Conservation (phyloP, 2,329 filamentous ascomycete species). For the Fusarium pseudonygamai region DNA sequence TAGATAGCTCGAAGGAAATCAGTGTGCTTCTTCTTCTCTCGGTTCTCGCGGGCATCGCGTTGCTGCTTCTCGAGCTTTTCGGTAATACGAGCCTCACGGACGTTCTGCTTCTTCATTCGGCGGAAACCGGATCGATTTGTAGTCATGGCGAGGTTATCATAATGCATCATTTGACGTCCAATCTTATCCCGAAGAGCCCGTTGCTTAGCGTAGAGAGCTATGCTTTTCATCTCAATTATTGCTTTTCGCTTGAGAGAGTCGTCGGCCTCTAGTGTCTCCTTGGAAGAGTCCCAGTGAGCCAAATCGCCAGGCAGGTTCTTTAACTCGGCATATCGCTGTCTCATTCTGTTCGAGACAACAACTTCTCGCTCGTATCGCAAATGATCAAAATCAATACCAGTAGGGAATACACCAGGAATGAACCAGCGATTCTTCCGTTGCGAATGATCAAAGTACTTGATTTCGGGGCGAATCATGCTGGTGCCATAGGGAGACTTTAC, state of each 20-base stretch:
- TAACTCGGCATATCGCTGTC: slow-evolving; percentile 83
- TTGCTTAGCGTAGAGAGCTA: slow-evolving; percentile 89
- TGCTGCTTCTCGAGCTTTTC: slow-evolving; percentile 99
- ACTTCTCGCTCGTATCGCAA: slow-evolving; percentile 87
- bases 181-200: slow-evolving; percentile 86
- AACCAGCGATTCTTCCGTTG: slow-evolving; percentile 79
- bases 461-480: slow-evolving; percentile 62
- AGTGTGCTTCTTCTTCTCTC: slow-evolving; percentile 96
- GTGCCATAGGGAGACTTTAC: slow-evolving; percentile 77
- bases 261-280: slow-evolving; percentile 73
- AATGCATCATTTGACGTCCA: slow-evolving; percentile 91
- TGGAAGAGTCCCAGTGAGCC: slow-evolving; percentile 84
- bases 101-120: slow-evolving; percentile 95
- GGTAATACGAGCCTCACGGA: slow-evolving; percentile 94
- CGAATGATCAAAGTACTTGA: slow-evolving; percentile 83
- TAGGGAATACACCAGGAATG: slow-evolving; percentile 88
- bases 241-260: slow-evolving; percentile 88
- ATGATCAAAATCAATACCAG: slow-evolving; percentile 87
- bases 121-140: slow-evolving; percentile 92
- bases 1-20: slow-evolving; percentile 91
- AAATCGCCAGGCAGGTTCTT: slow-evolving; percentile 86
- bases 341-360: slow-evolving; percentile 89
- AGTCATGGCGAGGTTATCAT: slow-evolving; percentile 96
- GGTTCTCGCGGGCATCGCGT: slow-evolving; percentile 91
- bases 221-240: slow-evolving; percentile 93